phyloP scores from a whole-genome alignment of 78 protist genomes.

The Goniomonas avonlea region DNA sequence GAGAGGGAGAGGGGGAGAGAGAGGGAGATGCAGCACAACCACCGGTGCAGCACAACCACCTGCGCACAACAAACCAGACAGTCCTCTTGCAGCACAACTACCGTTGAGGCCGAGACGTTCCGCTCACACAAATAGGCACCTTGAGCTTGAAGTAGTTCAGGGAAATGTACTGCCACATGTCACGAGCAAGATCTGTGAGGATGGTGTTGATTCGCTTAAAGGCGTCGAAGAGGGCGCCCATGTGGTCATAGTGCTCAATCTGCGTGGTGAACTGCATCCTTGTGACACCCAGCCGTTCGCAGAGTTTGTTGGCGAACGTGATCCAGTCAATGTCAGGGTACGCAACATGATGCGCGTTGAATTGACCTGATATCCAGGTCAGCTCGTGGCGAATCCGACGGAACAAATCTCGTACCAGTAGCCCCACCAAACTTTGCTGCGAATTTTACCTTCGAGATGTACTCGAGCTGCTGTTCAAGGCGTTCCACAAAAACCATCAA shows the following conservation, averaged over 20 bases:
- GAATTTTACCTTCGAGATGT: background rate
- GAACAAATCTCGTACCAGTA: too few species aligned
- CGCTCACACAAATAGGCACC: too few species aligned
- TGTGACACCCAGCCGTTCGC: constrained; percentile 41
- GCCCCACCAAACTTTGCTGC: constrained; percentile 81
- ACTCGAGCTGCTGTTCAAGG: constrained; percentile 41
- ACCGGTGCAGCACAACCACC: too few species aligned
- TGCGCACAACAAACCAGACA: too few species aligned
- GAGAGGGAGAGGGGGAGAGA: too few species aligned
- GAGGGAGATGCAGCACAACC: too few species aligned
- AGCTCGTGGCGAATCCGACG: too few species aligned
- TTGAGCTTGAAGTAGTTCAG: constrained; percentile 66
- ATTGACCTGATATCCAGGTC: too few species aligned
- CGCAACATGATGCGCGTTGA: constrained; percentile 67
- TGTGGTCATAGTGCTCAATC: constrained; percentile 75
- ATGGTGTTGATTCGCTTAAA: constrained; percentile 63
- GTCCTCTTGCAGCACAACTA: too few species aligned
- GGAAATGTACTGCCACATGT: constrained; percentile 73
- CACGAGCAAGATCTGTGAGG: constrained; percentile 66
- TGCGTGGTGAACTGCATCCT: constrained; percentile 71
- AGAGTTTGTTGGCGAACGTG: constrained; percentile 33
- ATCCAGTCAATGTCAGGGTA: constrained; percentile 63
- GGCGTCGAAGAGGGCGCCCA: constrained; percentile 58
- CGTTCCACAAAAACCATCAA: constrained; percentile 60
- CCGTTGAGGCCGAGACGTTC: too few species aligned